phyloP scores from a whole-genome alignment of 2,329 filamentous ascomycete species.

The Fusarium nurragi region DNA sequence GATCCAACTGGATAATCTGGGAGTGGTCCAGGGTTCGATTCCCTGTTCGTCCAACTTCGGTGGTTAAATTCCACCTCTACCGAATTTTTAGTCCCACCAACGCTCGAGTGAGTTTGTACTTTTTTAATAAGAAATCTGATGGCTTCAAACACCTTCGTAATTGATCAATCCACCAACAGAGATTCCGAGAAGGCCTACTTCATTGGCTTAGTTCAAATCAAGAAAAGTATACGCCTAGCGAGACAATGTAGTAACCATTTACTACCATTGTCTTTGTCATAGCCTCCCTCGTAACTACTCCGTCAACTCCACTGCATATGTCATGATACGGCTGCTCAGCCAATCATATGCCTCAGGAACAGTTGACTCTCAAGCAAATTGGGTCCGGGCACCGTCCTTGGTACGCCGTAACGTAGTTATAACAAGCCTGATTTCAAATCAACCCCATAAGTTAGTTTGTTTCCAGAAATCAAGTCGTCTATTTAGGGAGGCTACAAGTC shows the following conservation, averaged over 20 bases:
- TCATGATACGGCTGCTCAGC: neutral
- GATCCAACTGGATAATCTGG: neutral
- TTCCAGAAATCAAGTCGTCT: neutral
- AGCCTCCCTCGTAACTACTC: neutral
- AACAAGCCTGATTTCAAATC: conserved; percentile 7
- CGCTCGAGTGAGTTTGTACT: neutral
- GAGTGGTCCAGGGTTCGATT: conserved; percentile 13
- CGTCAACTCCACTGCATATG: neutral
- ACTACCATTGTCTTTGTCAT: neutral
- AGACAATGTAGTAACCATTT: neutral
- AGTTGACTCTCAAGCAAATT: neutral
- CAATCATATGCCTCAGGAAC: neutral
- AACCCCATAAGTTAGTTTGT: neutral
- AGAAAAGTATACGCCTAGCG: neutral
- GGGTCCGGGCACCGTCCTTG: neutral
- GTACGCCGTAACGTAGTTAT: neutral
- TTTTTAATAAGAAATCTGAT: neutral
- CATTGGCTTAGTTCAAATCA: no score
- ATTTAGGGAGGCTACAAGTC: neutral
- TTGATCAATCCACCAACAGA: neutral
- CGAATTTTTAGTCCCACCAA: neutral
- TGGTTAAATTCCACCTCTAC: neutral
- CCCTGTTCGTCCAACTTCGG: conserved; percentile 1
- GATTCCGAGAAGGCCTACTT: neutral
- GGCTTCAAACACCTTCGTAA: neutral